These are phyloP conservation scores for Neurospora terricola DNA, from an alignment of 495 filamentous ascomycete species.

Conservation along the genomic window DNA sequence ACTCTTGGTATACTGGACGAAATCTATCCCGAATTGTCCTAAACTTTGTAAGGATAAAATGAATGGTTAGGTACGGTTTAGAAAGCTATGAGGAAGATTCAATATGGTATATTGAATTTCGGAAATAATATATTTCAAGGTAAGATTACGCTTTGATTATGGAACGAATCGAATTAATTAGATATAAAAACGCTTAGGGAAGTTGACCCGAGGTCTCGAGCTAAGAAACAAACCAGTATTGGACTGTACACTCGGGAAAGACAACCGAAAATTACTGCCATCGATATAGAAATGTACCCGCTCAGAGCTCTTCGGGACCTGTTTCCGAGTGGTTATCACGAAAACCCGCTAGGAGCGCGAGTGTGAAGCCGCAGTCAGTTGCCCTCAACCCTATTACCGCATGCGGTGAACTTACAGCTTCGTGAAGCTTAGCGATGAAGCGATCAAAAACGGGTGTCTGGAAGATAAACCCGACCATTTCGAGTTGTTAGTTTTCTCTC, in stretches of 20 bases:
- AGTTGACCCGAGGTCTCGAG: background rate
- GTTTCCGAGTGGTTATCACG: background rate
- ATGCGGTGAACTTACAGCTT: background rate
- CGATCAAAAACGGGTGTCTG: background rate
- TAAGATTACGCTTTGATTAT: background rate
- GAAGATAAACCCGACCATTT: background rate
- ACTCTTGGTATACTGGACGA: background rate
- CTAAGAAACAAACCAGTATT: background rate
- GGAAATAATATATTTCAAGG: background rate
- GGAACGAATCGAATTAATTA: background rate
- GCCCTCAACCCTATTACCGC: background rate
- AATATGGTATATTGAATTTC: background rate
- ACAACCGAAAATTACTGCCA: background rate
- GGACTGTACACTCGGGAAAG: background rate
- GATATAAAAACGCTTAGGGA: background rate
- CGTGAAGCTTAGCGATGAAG: background rate
- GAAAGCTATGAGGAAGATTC: background rate
- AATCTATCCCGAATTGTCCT: background rate
- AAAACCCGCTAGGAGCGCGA: background rate
- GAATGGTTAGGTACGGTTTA: too few relatives aligned
- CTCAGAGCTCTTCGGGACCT: too few relatives aligned
- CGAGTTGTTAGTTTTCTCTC: background rate
- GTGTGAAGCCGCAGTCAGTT: background rate
- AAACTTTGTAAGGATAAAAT: background rate
- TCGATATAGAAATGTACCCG: background rate